These are phyloP conservation scores for Ophiocordyceps camponoti-rufipedis DNA, from an alignment of 2,329 filamentous ascomycete genomes.

Conservation along the genomic window DNA sequence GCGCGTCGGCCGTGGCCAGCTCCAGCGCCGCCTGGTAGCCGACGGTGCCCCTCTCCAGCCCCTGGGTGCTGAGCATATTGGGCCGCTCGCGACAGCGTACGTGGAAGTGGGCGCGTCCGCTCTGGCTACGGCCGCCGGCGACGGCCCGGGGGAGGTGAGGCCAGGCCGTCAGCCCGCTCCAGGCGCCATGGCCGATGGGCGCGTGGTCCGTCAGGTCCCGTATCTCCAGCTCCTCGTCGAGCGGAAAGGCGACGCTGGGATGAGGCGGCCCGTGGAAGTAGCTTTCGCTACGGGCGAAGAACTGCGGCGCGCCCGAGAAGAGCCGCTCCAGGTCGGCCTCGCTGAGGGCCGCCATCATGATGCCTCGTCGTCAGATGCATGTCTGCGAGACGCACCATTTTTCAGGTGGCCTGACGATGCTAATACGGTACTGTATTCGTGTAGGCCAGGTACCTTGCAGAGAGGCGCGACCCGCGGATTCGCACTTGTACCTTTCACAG, in stretches of 20 bases:
- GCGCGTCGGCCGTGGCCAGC: conserved; percentile 42
- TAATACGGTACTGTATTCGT: not conserved
- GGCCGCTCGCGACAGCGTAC: conserved; percentile 42
- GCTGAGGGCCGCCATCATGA: conserved; percentile 31
- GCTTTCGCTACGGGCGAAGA: conserved; percentile 41
- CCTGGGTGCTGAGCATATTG: conserved; percentile 56
- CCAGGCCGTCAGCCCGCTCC: conserved; percentile 43
- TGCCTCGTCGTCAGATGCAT: conserved; percentile 1
- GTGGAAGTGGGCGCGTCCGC: conserved; percentile 36
- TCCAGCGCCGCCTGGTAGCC: conserved; percentile 53
- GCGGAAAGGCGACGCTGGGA: conserved; percentile 48
- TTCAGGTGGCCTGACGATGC: not conserved
- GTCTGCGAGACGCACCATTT: not conserved
- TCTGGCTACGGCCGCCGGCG: conserved; percentile 28
- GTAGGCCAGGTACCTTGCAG: not conserved
- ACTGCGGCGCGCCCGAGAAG: conserved; percentile 61
- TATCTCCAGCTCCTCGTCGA: conserved; percentile 42
- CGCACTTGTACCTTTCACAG: too few species aligned
- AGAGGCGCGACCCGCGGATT: too few species aligned
- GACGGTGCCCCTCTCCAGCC: conserved; percentile 51
- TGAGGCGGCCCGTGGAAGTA: conserved; percentile 41
- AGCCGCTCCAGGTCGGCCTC: conserved; percentile 46
- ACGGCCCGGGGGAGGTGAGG: conserved; percentile 27
- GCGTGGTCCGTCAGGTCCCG: conserved; percentile 46
- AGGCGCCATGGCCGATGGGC: conserved; percentile 44